phyloP scores from a whole-genome alignment of 208 protist genomes.

The Zelonia costaricensis region DNA sequence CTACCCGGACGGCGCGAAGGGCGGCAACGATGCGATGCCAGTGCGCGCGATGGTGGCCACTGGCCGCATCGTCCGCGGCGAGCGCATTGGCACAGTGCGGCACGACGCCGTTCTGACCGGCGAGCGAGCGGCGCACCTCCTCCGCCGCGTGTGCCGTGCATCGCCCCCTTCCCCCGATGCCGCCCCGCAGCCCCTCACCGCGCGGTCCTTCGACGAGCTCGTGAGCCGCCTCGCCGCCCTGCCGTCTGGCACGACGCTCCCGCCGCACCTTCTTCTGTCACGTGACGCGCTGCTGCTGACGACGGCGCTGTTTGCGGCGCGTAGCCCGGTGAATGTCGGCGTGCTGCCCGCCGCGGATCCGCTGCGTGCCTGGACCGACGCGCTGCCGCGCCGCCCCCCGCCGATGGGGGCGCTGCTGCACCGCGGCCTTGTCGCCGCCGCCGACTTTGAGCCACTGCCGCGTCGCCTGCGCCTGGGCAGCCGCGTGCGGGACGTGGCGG shows the following conservation, averaged over 20 bases:
- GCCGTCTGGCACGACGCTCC: conserved; percentile 7
- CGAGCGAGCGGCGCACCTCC: conserved; percentile 30
- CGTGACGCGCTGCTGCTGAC: conserved; percentile 71
- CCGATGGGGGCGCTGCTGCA: conserved; percentile 56
- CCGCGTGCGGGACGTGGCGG: conserved; percentile 23
- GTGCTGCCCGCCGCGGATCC: conserved; percentile 13
- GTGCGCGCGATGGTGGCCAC: conserved; percentile 66
- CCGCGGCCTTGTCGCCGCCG: conserved; percentile 13
- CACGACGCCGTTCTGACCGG: conserved; percentile 55
- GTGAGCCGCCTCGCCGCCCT: conserved; percentile 15
- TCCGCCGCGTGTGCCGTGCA: conserved; percentile 28
- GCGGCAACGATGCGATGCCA: conserved; percentile 11
- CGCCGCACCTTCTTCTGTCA: conserved; percentile 32
- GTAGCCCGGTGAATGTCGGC: conserved; percentile 17
- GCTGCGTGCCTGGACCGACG: conserved; percentile 40
- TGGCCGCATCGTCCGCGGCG: conserved; percentile 52
- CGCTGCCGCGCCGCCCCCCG: conserved; percentile 54
- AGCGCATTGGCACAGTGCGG: conserved; percentile 54
- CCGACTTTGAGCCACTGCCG: conserved; percentile 41
- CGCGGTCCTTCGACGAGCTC: conserved; percentile 22
- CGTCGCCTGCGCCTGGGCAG: conserved; percentile 47
- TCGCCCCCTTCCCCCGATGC: not conserved
- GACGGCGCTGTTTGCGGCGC: conserved; percentile 48
- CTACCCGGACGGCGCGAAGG: conserved; percentile 2
- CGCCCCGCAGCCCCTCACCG: conserved; percentile 9